Percentiles rank a stretch among this genome's conserved stretches.
phyloP scores from a whole-genome alignment of 192 early-diverging fungal genomes.

The Backusella westeae region DNA sequence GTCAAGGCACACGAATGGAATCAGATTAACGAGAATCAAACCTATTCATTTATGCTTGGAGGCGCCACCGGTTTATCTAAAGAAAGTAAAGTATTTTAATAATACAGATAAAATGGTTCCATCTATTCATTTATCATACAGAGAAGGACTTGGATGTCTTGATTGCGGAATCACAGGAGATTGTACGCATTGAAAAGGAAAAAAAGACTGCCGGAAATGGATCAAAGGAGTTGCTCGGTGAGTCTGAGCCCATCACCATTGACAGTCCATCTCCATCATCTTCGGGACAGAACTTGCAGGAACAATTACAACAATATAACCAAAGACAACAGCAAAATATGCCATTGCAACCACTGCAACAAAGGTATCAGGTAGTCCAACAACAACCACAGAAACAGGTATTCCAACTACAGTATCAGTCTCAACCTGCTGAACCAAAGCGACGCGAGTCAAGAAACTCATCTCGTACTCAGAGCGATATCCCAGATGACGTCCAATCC shows the following conservation, averaged over 20 bases:
- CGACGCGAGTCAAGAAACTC: background rate
- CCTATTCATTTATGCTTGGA: background rate
- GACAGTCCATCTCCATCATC: background rate
- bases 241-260: background rate
- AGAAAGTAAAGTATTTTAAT: background rate
- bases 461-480: background rate
- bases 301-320: background rate
- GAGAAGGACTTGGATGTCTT: background rate
- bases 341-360: background rate
- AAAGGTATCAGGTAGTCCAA: background rate
- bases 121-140: background rate
- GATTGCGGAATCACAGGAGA: background rate
- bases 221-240: background rate
- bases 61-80: background rate
- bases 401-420: background rate
- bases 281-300: background rate
- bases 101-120: background rate
- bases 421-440: background rate
- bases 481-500: background rate
- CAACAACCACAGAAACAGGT: background rate
- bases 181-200: background rate
- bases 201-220: background rate
- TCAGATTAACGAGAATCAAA: background rate
- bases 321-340: background rate
- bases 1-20: background rate